phyloP scores from a whole-genome alignment of 805 yeast species.

The Hanseniaspora vineae region DNA sequence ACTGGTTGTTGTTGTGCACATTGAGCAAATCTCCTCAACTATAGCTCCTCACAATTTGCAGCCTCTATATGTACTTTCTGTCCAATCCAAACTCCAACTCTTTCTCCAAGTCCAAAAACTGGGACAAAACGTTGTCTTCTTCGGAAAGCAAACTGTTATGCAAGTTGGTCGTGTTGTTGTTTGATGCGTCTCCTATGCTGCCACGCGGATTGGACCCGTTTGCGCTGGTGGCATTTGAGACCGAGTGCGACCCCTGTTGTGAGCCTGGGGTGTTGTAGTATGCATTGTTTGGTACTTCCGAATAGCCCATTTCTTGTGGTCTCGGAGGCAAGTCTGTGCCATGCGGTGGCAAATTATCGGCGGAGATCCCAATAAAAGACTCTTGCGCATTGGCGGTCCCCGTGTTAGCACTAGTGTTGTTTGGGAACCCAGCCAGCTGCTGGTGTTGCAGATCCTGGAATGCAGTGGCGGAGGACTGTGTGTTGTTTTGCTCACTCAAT shows the following conservation, averaged over 20 bases:
- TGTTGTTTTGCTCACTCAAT: background rate
- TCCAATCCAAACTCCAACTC: slow-evolving; percentile 61
- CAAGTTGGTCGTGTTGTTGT: background rate
- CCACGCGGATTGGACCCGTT: too few relatives aligned
- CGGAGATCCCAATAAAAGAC: slow-evolving; percentile 34
- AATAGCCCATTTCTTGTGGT: slow-evolving; percentile 36
- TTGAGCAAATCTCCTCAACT: too few relatives aligned
- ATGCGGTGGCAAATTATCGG: slow-evolving; percentile 26
- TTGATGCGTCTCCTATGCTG: too few relatives aligned
- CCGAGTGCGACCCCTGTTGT: too few relatives aligned
- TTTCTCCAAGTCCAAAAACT: slow-evolving; percentile 39
- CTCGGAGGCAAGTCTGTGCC: slow-evolving; percentile 44
- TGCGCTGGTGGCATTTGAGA: too few relatives aligned
- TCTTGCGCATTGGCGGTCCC: slow-evolving; percentile 9
- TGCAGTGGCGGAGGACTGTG: background rate
- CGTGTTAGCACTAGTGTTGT: too few relatives aligned
- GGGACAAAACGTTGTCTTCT: slow-evolving; percentile 11
- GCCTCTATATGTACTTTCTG: slow-evolving; percentile 23
- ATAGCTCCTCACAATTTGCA: too few relatives aligned
- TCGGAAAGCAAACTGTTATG: slow-evolving; percentile 14
- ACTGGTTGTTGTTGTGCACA: too few relatives aligned
- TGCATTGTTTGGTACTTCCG: background rate
- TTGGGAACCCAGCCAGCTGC: too few relatives aligned
- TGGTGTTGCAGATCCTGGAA: too few relatives aligned
- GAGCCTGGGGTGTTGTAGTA: too few relatives aligned